These are phyloP conservation scores for Edaphochlamys debaryana DNA, from an alignment of 139 green algal species.

Conservation along the genomic window DNA sequence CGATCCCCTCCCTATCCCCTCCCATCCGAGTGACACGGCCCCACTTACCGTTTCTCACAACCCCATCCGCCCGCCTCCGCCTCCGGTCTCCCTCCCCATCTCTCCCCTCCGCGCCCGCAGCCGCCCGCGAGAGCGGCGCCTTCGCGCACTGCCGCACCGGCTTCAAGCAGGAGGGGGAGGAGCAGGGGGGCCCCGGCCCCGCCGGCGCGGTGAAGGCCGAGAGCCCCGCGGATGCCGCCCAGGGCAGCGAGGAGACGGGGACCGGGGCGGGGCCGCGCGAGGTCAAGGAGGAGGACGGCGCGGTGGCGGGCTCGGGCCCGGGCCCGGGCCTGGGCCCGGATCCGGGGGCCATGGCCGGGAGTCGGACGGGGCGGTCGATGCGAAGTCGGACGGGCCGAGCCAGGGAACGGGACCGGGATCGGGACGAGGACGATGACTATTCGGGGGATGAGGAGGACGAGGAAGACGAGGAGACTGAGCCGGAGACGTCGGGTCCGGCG, in stretches of 20 bases:
- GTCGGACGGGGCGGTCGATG: too few relatives aligned
- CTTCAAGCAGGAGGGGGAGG: background rate
- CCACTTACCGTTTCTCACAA: too few relatives aligned
- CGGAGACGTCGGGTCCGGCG: background rate
- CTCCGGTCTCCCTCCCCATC: too few relatives aligned
- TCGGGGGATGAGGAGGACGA: slow-evolving; percentile 2
- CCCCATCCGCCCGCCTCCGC: too few relatives aligned
- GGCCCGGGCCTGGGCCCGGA: background rate
- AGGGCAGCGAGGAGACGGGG: background rate
- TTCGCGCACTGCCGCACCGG: slow-evolving; percentile 50
- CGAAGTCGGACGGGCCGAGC: background rate
- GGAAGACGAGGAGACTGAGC: background rate
- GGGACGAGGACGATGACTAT: too few relatives aligned
- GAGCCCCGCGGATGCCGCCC: too few relatives aligned
- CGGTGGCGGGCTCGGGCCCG: background rate
- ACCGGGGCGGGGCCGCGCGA: background rate
- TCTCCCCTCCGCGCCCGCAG: background rate
- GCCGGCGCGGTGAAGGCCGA: background rate
- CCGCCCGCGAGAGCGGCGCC: slow-evolving; percentile 43
- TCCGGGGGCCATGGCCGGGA: too few relatives aligned
- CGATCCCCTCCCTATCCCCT: too few relatives aligned
- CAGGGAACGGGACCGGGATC: too few relatives aligned
- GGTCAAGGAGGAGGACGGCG: background rate
- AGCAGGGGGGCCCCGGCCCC: background rate
- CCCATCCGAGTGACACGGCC: too few relatives aligned